A percentile compares a stretch with the other conserved stretches of the same genome.
Evolutionary conservation across 257 asterid species (phyloP).

Genomic region (Capsicum chinense): DNA sequence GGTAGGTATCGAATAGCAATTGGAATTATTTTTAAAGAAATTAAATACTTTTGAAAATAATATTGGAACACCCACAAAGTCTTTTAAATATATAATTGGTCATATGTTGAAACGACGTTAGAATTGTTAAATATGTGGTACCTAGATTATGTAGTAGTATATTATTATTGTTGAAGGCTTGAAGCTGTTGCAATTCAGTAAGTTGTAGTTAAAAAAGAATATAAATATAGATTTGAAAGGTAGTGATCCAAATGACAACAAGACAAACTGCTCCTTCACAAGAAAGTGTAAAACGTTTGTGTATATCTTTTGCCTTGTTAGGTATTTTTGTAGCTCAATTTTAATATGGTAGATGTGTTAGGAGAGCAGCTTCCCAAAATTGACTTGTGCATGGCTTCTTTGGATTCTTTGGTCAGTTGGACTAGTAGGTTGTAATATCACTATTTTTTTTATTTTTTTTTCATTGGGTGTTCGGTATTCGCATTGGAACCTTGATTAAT

Average conservation of each 20-base stretch:
- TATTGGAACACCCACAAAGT: not conserved
- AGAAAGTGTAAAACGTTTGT: not conserved
- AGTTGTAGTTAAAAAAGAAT: not conserved
- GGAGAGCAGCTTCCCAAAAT: slow-evolving; percentile 25
- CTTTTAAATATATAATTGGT: not conserved
- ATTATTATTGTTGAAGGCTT: slow-evolving; percentile 1
- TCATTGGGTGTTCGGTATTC: too few species aligned
- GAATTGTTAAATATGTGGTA: not conserved
- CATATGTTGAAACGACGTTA: not conserved
- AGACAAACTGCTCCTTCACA: not conserved
- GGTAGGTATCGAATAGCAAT: not conserved
- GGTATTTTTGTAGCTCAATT: not conserved
- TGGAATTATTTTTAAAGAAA: too few species aligned
- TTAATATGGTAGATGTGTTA: slow-evolving; percentile 2
- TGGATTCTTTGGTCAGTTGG: not conserved
- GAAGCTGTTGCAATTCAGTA: not conserved
- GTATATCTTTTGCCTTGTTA: not conserved
- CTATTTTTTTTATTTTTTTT: too few species aligned
- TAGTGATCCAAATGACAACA: not conserved
- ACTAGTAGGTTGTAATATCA: not conserved
- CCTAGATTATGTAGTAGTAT: not conserved
- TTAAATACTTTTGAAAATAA: not conserved
- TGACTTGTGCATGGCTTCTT: slow-evolving; percentile 8
- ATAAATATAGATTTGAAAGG: not conserved
- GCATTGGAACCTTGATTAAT: too few species aligned